Conservation (phyloP, 192 early-diverging fungal species). For the Coemansia sp. region DNA sequence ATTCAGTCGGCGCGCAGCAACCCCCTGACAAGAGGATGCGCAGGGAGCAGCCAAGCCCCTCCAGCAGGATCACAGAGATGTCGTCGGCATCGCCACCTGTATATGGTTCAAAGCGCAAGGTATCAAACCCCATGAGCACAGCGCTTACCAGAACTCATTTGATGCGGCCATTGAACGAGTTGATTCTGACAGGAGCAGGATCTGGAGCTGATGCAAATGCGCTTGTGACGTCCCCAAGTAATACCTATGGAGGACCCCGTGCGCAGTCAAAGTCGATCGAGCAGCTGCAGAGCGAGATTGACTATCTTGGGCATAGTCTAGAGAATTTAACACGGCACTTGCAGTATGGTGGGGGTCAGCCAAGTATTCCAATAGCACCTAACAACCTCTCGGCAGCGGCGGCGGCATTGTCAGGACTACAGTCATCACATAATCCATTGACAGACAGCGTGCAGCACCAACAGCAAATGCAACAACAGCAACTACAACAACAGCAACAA, state of each 20-base stretch:
- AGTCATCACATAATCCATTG: not conserved
- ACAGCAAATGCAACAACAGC: not conserved
- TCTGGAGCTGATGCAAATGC: constrained; percentile 1
- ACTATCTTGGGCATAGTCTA: constrained; percentile 20
- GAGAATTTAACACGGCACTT: constrained; percentile 30
- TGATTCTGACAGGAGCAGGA: not conserved
- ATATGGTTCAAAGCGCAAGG: constrained; percentile 20
- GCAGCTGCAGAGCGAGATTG: constrained; percentile 33
- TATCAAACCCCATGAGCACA: constrained; percentile 16
- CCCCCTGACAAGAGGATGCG: constrained; percentile 37
- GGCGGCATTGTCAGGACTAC: not conserved
- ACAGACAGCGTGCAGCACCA: not conserved
- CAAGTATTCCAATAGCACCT: not conserved
- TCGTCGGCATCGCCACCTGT: constrained; percentile 10
- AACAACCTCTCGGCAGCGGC: not conserved
- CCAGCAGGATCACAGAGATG: constrained; percentile 18
- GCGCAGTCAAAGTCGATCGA: constrained; percentile 34
- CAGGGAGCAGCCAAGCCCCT: not conserved
- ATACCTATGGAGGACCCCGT: constrained; percentile 8
- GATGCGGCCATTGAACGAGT: constrained; percentile 7
- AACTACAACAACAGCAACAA: no score
- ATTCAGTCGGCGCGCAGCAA: constrained; percentile 18
- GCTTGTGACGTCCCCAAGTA: constrained; percentile 11
- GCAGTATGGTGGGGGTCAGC: constrained; percentile 6
- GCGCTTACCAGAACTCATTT: constrained; percentile 29